Conservation (phyloP, 176 grass and related monocot species). For the Oryza brachyantha region DNA sequence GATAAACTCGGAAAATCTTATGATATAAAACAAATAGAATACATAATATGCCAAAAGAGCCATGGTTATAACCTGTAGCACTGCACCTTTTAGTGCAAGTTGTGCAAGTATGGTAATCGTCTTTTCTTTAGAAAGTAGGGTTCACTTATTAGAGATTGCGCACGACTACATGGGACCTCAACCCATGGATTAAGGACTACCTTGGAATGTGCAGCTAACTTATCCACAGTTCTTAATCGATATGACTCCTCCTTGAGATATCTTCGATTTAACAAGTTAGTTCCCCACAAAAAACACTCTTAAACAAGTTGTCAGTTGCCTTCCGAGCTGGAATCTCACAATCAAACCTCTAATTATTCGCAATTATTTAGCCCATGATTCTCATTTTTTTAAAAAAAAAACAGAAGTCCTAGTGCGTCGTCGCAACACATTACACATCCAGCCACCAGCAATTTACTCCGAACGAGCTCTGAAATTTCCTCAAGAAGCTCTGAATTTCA, state of each 20-base stretch:
- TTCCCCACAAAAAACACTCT: not conserved
- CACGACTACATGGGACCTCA: conserved; percentile 7
- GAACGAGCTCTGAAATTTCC: not conserved
- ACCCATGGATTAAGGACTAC: conserved; percentile 31
- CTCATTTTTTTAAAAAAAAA: conserved; percentile 9
- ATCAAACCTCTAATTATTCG: conserved; percentile 16
- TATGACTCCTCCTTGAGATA: not conserved
- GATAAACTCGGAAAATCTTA: too few species aligned
- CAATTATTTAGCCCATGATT: not conserved
- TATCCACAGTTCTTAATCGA: not conserved
- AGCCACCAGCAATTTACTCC: not conserved
- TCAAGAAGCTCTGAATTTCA: not conserved
- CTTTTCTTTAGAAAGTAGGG: conserved; percentile 10
- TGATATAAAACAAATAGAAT: too few species aligned
- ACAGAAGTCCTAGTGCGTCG: conserved; percentile 5
- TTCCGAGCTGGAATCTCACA: conserved; percentile 19
- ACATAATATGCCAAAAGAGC: not conserved
- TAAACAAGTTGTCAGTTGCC: not conserved
- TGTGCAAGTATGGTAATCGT: not conserved
- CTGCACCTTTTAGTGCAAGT: conserved; percentile 13
- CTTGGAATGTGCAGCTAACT: conserved; percentile 23
- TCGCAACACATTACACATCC: not conserved
- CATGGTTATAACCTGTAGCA: not conserved
- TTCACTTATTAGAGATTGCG: not conserved
- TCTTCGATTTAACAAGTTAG: not conserved